Base-by-base conservation (phyloP, 2,329 filamentous ascomycete species). In the Scolecobasidium constrictum region DNA sequence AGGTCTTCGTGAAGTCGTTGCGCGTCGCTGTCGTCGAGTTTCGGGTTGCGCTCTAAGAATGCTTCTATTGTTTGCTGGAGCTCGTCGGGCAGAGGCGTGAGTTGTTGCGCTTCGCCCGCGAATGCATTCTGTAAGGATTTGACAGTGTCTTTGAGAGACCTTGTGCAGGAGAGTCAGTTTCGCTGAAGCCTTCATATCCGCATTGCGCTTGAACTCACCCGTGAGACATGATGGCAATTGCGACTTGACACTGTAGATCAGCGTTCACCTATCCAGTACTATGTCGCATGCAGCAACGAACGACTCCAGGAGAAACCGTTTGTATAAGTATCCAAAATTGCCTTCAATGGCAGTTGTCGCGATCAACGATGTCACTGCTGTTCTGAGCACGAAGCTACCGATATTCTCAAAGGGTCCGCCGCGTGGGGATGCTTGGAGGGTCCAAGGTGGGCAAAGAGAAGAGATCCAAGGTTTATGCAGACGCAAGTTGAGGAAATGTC, bases 1-100 rank as follows among this genome's bases (percentile, higher is more conserved):
- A 92, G 69, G 52, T 87, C 83, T 33, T 86, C 82, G 48, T 86
- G 78, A 40, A 87, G 68, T 45, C 79, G 77, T 50, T 85, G 81
- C n/a, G 77, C 72, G 33, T 77, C 71, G 44, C 70, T 63, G 40
- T 86, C 81, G 53, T 88, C 83, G 49, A 76, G 72, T 9, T 74
- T 73, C 44, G 74, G 66, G 56, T 85, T 77, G 53, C 77, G 79
- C 36, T 78, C 73, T 39, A 86, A 68, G 60, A 86, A 90, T 46
- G 66, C 66, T 43, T 78, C 70, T 48, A 88, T 78, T 41, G 75
- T 66, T 33, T 71, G 63, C 50, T 70, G 60, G 41, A 86, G 65
- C 45, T 81, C 75, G 49, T 81, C 71, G 37, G 84, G 80, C 1
- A 88, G 72, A 6, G 83, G 82, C 11, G 23, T 38, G 3, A 19